These are phyloP conservation scores for Aspergillus vadensis DNA, from an alignment of 2,329 filamentous ascomycete genomes.

Conservation along the genomic window DNA sequence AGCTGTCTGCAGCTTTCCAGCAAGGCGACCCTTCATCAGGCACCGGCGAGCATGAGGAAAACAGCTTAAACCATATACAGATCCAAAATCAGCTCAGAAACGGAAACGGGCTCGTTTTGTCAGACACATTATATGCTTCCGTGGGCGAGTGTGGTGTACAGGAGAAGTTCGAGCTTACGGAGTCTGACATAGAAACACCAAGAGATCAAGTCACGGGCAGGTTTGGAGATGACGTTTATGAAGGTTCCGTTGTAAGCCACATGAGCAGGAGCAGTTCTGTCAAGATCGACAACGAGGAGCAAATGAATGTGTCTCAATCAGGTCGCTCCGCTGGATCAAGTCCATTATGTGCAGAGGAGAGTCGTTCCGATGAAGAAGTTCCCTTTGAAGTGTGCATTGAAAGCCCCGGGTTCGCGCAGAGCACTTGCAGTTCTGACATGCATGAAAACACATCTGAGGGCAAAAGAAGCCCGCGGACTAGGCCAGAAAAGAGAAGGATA, in stretches of 20 bases:
- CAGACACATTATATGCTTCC: background rate
- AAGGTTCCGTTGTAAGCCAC: background rate
- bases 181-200: background rate
- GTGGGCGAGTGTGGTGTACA: background rate
- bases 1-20: constrained; percentile 26
- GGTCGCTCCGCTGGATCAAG: background rate
- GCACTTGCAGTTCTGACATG: background rate
- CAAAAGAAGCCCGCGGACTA: background rate
- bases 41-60: background rate
- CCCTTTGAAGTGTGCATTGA: background rate
- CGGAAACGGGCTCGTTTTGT: background rate
- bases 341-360: background rate
- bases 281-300: background rate
- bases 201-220: background rate
- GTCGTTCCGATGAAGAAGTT: background rate
- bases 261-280: background rate
- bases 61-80: background rate
- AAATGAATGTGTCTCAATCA: background rate
- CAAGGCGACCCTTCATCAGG: background rate
- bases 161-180: too few species aligned
- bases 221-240: background rate
- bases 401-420: too few species aligned
- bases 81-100: background rate
- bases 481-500: background rate
- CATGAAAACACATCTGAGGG: background rate